Percentiles rank a stretch among this genome's conserved stretches.
Evolutionary conservation across 2,329 filamentous ascomycete genomes (phyloP).

Genomic region (Calonectria pteridis): DNA sequence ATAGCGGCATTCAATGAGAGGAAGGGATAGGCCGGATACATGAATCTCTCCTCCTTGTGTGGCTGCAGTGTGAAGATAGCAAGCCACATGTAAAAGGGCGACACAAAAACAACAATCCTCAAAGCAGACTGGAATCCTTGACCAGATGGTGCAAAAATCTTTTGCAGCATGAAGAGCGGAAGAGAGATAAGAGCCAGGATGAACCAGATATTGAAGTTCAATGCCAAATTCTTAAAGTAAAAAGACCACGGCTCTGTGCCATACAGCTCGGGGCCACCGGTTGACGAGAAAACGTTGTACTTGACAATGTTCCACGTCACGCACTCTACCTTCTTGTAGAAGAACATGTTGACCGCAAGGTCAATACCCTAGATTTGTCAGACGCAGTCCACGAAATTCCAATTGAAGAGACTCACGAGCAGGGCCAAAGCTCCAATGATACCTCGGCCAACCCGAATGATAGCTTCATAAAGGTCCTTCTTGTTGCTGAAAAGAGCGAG

Average conservation of each 20-base stretch:
- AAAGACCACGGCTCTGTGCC: slow-evolving; percentile 98
- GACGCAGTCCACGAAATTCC: not conserved
- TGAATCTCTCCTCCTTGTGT: slow-evolving; percentile 98
- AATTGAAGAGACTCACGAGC: slow-evolving; percentile 66
- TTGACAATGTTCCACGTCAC: slow-evolving; percentile 94
- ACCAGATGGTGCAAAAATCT: slow-evolving; percentile 70
- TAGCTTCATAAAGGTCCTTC: slow-evolving; percentile 70
- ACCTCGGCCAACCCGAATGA: slow-evolving; percentile 76
- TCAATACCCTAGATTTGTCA: slow-evolving; percentile 70
- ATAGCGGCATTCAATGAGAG: slow-evolving; percentile 90
- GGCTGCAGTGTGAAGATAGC: slow-evolving; percentile 91
- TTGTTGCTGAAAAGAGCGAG: slow-evolving; percentile 66
- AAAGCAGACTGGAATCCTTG: slow-evolving; percentile 77
- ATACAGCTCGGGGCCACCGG: slow-evolving; percentile 90
- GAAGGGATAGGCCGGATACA: slow-evolving; percentile 96
- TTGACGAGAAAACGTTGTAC: slow-evolving; percentile 92
- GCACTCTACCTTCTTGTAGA: slow-evolving; percentile 82
- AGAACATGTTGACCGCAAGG: slow-evolving; percentile 80
- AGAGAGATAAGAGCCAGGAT: slow-evolving; percentile 79
- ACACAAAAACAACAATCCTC: slow-evolving; percentile 81
- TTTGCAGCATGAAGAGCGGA: slow-evolving; percentile 82
- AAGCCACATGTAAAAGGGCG: slow-evolving; percentile 96
- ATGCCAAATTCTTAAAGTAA: slow-evolving; percentile 88
- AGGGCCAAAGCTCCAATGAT: slow-evolving; percentile 73
- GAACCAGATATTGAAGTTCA: slow-evolving; percentile 98